Base-by-base conservation (phyloP, 2,329 filamentous ascomycete genomes). In the Botrytis paeoniae region DNA sequence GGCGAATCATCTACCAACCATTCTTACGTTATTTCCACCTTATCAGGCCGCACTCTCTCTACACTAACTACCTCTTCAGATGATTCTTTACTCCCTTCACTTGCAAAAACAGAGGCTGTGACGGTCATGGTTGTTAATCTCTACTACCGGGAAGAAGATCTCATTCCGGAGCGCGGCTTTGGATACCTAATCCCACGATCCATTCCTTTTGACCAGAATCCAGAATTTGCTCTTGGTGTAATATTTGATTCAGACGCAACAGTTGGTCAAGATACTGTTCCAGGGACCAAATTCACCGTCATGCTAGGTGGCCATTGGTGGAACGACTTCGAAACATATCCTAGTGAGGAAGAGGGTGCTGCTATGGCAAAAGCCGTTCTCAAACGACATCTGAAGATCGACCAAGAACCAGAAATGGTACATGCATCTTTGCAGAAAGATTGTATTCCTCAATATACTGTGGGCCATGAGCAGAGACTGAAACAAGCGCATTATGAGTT, bases 231-330 rank as follows among this genome's bases (percentile, higher is more conserved):
- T 0, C 89, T 99, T 9, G 96, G 96, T 75, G 95, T 98, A 70
- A 92, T 98, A 74, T 98, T 98, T 82, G 94, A 97, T 82, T 93
- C 91, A 29, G 74, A 81, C 69, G 77, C 78, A 48, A 72, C 83
- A 43, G 75, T 80, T 71, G 87, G 86, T 29, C 85, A 88, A 77
- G 88, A 92, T 80, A 85, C 83, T 6, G 85, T 82, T 1, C 39
- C 75, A 20, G 94, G 93, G 37, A 97, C 94, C 22, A 97, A 97
- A 81, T 83, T 98, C 70, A 97, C 95, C 25, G 93, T 98, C 78
- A 97, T 99, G 90, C 85, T 99, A 73, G 96, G 96, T 74, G 96
- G 96, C 1, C 94, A 98, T 83, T 94, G 93, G 88, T 98, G 93
- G 93, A 87, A 94, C 80, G 87, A 85, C 73, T 89, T 87, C 84